phyloP scores from a whole-genome alignment of 768 basidiomycete species.

The Termitomyces sp. region DNA sequence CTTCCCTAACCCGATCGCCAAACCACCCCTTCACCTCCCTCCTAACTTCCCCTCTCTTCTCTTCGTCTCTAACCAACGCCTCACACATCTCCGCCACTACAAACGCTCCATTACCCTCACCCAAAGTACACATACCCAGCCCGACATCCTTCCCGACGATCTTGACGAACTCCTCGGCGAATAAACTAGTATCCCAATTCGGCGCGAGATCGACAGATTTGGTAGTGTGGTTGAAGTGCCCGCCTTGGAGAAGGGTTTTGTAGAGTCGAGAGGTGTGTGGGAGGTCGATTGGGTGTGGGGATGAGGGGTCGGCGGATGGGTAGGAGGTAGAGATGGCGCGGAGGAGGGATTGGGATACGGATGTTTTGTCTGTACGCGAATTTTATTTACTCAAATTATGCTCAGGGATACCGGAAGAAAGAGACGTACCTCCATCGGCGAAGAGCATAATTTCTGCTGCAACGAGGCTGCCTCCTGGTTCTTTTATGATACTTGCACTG shows the following conservation, averaged over 20 bases:
- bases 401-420: background rate
- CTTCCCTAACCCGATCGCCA: conserved; percentile 34
- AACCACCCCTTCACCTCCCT: conserved; percentile 56
- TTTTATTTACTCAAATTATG: background rate
- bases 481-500: conserved; percentile 57
- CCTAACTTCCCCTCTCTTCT: conserved; percentile 29
- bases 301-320: conserved; percentile 42
- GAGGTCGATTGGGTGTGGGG: conserved; percentile 70
- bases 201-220: conserved; percentile 46
- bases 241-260: conserved; percentile 88
- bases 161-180: conserved; percentile 55
- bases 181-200: conserved; percentile 51
- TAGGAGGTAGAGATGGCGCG: conserved; percentile 49
- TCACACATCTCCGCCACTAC: conserved; percentile 71
- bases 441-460: conserved; percentile 80
- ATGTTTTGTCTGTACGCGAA: conserved; percentile 59
- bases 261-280: conserved; percentile 80
- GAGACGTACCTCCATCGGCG: conserved; percentile 70
- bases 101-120: conserved; percentile 62
- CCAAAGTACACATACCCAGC: conserved; percentile 50
- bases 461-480: conserved; percentile 76
- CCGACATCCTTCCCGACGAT: conserved; percentile 47
- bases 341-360: conserved; percentile 57
- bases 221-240: conserved; percentile 71
- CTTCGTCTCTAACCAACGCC: conserved; percentile 39